Conservation (phyloP, 2,329 filamentous ascomycete species). For the Dactylellina parvicollis region DNA sequence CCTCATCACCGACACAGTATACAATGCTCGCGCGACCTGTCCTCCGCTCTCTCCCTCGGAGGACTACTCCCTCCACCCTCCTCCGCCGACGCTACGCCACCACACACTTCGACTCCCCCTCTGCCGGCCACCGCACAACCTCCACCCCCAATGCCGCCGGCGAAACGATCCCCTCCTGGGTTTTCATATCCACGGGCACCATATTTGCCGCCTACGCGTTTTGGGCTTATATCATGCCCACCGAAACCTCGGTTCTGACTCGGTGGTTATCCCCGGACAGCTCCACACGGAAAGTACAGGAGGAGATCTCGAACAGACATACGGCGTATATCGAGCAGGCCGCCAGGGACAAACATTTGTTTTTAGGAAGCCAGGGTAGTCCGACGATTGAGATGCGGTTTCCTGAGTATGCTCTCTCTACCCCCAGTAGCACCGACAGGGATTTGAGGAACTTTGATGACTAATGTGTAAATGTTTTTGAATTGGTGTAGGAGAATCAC, state of each 20-base stretch:
- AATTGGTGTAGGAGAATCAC: slow-evolving; percentile 36
- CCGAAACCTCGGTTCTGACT: slow-evolving; percentile 30
- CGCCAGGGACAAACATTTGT: slow-evolving; percentile 39
- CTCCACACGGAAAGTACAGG: slow-evolving; percentile 23
- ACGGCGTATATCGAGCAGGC: slow-evolving; percentile 45
- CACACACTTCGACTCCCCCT: slow-evolving; percentile 41
- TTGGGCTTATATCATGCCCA: slow-evolving; percentile 41
- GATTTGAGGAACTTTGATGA: too few species aligned
- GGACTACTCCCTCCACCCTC: slow-evolving; percentile 21
- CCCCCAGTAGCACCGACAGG: too few species aligned
- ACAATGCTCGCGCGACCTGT: slow-evolving; percentile 42
- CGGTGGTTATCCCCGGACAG: slow-evolving; percentile 20
- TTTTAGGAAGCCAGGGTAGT: slow-evolving; percentile 22
- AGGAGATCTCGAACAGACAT: slow-evolving; percentile 52
- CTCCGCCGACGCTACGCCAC: slow-evolving; percentile 32
- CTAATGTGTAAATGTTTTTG: background rate
- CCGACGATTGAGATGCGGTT: slow-evolving; percentile 34
- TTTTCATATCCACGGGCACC: slow-evolving; percentile 33
- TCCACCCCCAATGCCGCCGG: slow-evolving; percentile 13
- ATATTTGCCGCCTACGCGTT: slow-evolving; percentile 44
- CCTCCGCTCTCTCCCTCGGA: slow-evolving; percentile 40
- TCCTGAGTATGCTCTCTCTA: slow-evolving; percentile 37
- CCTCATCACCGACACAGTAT: background rate
- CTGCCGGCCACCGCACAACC: slow-evolving; percentile 15
- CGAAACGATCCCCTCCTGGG: slow-evolving; percentile 43